These are phyloP conservation scores for Pleurozium schreberi DNA, from an alignment of 225 moss, liverwort and hornwort genomes.

Conservation along the genomic window DNA sequence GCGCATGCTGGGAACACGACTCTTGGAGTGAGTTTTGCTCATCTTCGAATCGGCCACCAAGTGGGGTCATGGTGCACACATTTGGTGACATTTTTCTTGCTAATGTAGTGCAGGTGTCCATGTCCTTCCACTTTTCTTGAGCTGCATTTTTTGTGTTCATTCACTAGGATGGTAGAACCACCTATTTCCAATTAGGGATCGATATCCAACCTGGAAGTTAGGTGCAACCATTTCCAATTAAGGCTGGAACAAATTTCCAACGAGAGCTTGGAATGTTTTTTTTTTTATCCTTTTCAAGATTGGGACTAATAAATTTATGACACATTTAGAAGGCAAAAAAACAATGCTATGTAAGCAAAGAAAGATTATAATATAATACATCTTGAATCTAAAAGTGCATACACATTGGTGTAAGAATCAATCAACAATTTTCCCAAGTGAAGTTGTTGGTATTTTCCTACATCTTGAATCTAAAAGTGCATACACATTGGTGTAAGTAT, in stretches of 20 bases:
- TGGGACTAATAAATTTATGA: no score
- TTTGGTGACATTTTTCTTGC: neutral
- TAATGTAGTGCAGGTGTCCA: neutral
- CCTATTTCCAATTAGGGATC: no score
- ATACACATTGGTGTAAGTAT: no score
- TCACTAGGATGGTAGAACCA: neutral
- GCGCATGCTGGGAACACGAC: neutral
- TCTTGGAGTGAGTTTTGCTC: neutral
- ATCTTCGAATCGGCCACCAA: neutral
- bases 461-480: no score
- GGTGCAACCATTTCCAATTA: no score
- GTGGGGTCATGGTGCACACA: no score
- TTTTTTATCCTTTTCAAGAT: neutral
- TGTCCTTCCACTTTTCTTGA: neutral
- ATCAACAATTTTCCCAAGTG: neutral
- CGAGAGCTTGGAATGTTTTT: no score
- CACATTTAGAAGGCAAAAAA: neutral
- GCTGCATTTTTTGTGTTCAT: neutral
- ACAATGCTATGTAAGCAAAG: neutral
- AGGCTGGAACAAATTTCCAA: no score
- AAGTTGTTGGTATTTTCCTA: neutral
- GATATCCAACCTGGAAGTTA: no score
- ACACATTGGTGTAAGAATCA: neutral
- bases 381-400: neutral
- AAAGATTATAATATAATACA: neutral